Conservation (phyloP, 768 basidiomycete species). For the Calocybe gangraenosa region DNA sequence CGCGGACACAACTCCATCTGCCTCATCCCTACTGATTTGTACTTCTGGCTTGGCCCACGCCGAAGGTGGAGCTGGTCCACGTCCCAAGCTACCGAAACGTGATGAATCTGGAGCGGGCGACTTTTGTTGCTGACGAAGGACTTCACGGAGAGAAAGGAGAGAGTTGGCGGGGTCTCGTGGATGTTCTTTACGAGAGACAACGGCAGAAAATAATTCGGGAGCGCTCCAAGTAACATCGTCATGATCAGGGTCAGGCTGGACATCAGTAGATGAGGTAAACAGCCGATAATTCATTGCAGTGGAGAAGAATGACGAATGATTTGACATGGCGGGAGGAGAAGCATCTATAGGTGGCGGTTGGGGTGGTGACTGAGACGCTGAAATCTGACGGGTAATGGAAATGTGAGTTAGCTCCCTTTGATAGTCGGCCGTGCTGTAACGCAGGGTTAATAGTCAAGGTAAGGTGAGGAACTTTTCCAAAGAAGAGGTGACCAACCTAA, state of each 20-base stretch:
- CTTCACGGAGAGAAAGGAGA: conserved; percentile 56
- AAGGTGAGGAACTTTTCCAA: neutral
- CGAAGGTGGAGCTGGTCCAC: conserved; percentile 28
- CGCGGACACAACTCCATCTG: conserved; percentile 43
- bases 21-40: conserved; percentile 45
- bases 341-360: neutral
- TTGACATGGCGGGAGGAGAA: conserved; percentile 11
- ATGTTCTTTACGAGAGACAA: conserved; percentile 60
- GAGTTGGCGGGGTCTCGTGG: conserved; percentile 51
- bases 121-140: conserved; percentile 57
- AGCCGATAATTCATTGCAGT: conserved; percentile 45
- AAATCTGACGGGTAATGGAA: conserved; percentile 21
- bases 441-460: neutral
- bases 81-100: conserved; percentile 11
- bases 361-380: conserved; percentile 9
- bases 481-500: conserved; percentile 42
- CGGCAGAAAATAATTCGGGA: conserved; percentile 55
- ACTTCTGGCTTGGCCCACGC: conserved; percentile 60
- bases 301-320: conserved; percentile 41
- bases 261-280: conserved; percentile 35
- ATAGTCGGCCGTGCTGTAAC: conserved; percentile 56
- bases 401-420: conserved; percentile 41
- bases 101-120: conserved; percentile 21
- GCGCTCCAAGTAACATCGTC: conserved; percentile 57
- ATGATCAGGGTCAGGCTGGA: conserved; percentile 55